Percentiles rank a stretch among this genome's conserved stretches.
These are phyloP conservation scores for Populus ilicifolia DNA, from an alignment of 345 rosid species.

Conservation along the genomic window DNA sequence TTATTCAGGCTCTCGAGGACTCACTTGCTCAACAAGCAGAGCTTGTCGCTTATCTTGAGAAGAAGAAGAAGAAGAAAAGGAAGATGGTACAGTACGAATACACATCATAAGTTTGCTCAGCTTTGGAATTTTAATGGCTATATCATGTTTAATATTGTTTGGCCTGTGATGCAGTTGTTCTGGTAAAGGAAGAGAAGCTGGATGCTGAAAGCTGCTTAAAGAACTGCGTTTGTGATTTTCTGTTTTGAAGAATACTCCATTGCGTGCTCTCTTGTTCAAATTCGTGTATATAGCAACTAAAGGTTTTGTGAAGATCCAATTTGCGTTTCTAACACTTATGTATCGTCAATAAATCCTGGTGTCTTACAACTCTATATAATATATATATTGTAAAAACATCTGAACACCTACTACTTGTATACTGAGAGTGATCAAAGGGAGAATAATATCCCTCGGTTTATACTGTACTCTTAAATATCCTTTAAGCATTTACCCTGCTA, in stretches of 20 bases:
- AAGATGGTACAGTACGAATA: constrained; percentile 41
- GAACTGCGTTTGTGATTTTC: constrained; percentile 14
- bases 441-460: background rate
- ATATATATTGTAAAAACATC: background rate
- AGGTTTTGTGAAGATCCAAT: constrained; percentile 14
- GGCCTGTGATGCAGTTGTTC: constrained; percentile 36
- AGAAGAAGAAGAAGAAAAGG: constrained; percentile 86
- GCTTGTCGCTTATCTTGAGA: constrained; percentile 66
- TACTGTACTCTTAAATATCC: background rate
- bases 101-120: background rate
- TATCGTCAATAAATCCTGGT: background rate
- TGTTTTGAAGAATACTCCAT: constrained; percentile 4
- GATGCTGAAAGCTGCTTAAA: constrained; percentile 19
- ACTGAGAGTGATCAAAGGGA: background rate
- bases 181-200: constrained; percentile 34
- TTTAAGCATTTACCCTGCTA: background rate
- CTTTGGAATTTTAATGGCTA: background rate
- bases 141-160: constrained; percentile 14
- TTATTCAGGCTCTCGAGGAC: constrained; percentile 72
- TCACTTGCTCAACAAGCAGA: constrained; percentile 67
- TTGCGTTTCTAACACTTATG: background rate
- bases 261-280: constrained; percentile 25
- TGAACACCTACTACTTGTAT: background rate
- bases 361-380: background rate
- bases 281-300: constrained; percentile 13